Evolutionary conservation across 73 alveolate species (phyloP).

Genomic region (Paramecium caudatum): DNA sequence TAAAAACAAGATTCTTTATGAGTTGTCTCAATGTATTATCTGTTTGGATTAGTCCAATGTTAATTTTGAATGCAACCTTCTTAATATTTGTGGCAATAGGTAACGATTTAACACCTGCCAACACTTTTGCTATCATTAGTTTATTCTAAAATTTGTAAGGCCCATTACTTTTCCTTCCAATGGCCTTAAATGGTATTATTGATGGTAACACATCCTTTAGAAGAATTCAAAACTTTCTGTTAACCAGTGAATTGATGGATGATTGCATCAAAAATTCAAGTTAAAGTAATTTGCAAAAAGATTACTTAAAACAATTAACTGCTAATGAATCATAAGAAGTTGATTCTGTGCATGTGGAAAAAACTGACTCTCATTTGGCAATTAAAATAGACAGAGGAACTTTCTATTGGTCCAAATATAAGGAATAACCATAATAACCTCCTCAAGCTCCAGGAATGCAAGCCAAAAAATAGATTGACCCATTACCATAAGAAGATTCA

Average conservation of each 20-base stretch:
- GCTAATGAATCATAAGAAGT: conserved; percentile 3
- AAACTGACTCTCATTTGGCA: not conserved
- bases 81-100: conserved; percentile 6
- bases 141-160: conserved; percentile 5
- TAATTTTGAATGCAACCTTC: conserved; percentile 54
- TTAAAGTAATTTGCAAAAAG: not conserved
- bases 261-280: conserved; percentile 34
- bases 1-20: conserved; percentile 29
- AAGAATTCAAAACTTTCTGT: conserved; percentile 50
- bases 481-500: not conserved
- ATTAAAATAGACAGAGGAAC: conserved; percentile 5
- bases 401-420: conserved; percentile 15
- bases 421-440: conserved; percentile 10
- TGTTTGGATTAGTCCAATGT: conserved; percentile 64
- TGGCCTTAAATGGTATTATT: conserved; percentile 43
- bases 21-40: conserved; percentile 11
- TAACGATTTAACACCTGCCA: conserved; percentile 48
- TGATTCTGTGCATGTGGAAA: not conserved
- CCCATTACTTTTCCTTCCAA: conserved; percentile 65
- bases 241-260: conserved; percentile 45
- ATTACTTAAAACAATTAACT: not conserved
- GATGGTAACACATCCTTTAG: conserved; percentile 63
- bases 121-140: conserved; percentile 52
- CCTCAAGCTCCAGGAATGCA: not conserved
- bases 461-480: conserved; percentile 3